Conservation (phyloP, 768 basidiomycete genomes). For the Hericium rajendrae region DNA sequence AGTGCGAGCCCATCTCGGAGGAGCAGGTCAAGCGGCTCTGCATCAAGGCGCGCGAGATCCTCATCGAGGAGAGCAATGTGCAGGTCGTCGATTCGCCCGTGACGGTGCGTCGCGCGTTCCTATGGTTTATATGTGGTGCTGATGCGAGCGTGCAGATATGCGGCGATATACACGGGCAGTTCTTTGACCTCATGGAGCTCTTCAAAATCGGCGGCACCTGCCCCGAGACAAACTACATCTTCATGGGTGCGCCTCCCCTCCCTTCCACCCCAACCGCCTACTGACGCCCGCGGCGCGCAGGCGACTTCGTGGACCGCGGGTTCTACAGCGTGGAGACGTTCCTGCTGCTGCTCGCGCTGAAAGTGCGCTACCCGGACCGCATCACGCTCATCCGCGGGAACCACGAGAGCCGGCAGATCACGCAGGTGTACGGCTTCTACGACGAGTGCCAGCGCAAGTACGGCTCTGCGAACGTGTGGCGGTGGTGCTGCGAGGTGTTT, state of each 20-base stretch:
- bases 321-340: constrained; percentile 98
- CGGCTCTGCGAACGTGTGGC: constrained; percentile 88
- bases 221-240: constrained; percentile 90
- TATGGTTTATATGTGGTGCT: constrained; percentile 18
- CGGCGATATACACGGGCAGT: constrained; percentile 96
- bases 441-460: constrained; percentile 98
- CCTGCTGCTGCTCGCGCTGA: constrained; percentile 86
- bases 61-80: constrained; percentile 97
- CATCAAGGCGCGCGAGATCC: constrained; percentile 90
- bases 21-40: constrained; percentile 93
- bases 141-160: constrained; percentile 47
- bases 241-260: constrained; percentile 64
- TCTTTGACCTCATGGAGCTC: constrained; percentile 93
- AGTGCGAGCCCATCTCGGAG: constrained; percentile 93
- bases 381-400: constrained; percentile 96
- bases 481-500: constrained; percentile 98
- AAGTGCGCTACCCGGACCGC: constrained; percentile 94
- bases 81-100: constrained; percentile 94
- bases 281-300: constrained; percentile 33
- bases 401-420: constrained; percentile 96
- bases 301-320: constrained; percentile 96
- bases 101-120: constrained; percentile 48
- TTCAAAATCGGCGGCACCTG: constrained; percentile 90
- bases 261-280: neutral
- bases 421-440: constrained; percentile 90